These are phyloP conservation scores for Trichomonas tenax DNA, from an alignment of 208 protist genomes.

Conservation along the genomic window DNA sequence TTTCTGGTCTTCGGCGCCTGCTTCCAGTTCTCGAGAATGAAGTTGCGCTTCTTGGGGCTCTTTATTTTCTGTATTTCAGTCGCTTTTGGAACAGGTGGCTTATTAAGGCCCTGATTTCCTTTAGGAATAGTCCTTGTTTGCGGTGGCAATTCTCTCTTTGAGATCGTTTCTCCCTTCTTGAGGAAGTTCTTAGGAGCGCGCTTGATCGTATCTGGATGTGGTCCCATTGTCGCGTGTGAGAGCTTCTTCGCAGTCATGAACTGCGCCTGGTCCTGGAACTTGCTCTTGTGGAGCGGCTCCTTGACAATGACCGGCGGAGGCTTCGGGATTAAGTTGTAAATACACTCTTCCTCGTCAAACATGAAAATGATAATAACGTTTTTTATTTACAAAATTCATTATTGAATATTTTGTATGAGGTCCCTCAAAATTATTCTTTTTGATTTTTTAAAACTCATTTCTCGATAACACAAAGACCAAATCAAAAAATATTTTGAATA, in stretches of 20 bases:
- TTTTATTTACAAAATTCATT: too few species aligned
- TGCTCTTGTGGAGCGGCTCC: neutral
- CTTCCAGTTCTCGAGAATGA: neutral
- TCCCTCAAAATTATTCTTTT: too few species aligned
- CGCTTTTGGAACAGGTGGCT: neutral
- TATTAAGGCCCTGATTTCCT: neutral
- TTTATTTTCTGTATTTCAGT: neutral
- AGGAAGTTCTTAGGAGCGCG: neutral
- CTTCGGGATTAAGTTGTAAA: slow-evolving; percentile 5
- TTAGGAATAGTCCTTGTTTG: neutral
- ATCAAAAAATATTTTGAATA: too few species aligned
- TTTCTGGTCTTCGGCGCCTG: neutral
- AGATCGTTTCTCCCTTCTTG: neutral
- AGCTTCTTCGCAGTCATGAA: neutral
- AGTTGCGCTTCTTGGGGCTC: neutral
- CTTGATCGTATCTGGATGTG: neutral
- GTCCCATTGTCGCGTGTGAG: neutral
- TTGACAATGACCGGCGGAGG: neutral
- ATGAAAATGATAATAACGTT: neutral
- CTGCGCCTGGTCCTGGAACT: neutral
- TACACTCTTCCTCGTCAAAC: neutral
- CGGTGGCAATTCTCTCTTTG: neutral
- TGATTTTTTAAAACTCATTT: too few species aligned
- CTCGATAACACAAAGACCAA: too few species aligned
- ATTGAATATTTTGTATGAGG: too few species aligned